These are phyloP conservation scores for Fusarium sp. DNA, from an alignment of 2,329 filamentous ascomycete genomes.

Conservation along the genomic window DNA sequence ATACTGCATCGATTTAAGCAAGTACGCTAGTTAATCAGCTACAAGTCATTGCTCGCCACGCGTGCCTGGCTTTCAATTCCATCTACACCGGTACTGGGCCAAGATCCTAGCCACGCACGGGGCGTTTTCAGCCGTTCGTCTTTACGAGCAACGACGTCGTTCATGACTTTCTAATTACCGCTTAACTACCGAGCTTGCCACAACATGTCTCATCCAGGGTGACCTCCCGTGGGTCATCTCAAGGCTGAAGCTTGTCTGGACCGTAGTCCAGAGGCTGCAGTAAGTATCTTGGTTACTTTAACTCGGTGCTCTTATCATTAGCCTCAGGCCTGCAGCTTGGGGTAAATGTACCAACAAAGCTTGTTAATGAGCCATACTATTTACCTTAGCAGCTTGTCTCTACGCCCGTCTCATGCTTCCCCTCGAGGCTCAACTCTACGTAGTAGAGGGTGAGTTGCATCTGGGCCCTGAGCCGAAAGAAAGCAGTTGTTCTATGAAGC, in stretches of 20 bases:
- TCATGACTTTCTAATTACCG: conserved; percentile 36
- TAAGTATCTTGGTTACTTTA: conserved; percentile 22
- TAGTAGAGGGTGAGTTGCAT: background rate
- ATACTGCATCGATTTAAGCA: conserved; percentile 25
- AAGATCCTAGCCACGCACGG: conserved; percentile 21
- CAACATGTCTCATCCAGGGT: conserved; percentile 24
- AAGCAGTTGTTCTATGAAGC: background rate
- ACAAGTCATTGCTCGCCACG: conserved; percentile 27
- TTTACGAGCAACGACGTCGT: conserved; percentile 28
- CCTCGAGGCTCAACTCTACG: conserved; percentile 3
- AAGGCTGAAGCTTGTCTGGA: conserved; percentile 21
- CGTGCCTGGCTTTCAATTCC: conserved; percentile 10
- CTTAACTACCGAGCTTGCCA: conserved; percentile 32
- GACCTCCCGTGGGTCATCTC: conserved; percentile 14
- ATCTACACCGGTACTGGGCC: conserved; percentile 5
- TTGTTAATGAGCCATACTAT: conserved; percentile 6
- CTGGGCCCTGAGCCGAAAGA: background rate
- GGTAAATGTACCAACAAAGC: conserved; percentile 24
- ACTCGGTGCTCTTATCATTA: conserved; percentile 19
- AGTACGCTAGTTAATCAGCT: conserved; percentile 11
- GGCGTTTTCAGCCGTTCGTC: conserved; percentile 28
- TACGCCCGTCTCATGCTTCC: background rate
- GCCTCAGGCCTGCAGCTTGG: conserved; percentile 23
- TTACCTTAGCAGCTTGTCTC: background rate
- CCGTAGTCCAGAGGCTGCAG: conserved; percentile 5